These are phyloP conservation scores for Arabidopsis arenosa DNA, from an alignment of 345 rosid species.

Conservation along the genomic window DNA sequence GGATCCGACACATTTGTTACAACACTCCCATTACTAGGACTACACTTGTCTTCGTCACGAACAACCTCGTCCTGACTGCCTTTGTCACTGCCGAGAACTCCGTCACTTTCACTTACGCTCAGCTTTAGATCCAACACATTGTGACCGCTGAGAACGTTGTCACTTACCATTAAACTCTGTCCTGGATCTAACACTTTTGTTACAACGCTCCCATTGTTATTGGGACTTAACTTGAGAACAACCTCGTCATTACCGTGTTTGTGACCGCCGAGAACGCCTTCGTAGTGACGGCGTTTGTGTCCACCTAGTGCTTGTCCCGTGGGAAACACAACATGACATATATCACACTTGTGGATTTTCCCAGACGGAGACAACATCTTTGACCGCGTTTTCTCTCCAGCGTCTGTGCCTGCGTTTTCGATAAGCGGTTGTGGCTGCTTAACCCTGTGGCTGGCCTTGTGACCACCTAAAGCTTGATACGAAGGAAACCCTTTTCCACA, in stretches of 20 bases:
- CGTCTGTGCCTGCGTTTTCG: conserved; percentile 8
- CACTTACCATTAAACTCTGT: conserved; percentile 13
- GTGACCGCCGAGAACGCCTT: conserved; percentile 49
- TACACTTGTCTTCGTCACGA: conserved; percentile 43
- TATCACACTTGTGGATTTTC: conserved; percentile 75
- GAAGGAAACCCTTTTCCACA: conserved; percentile 76
- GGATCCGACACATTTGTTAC: conserved; percentile 4
- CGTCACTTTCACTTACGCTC: conserved; percentile 42
- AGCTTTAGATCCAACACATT: not conserved
- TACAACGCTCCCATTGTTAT: not conserved
- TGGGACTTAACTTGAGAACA: conserved; percentile 34
- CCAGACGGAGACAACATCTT: conserved; percentile 36
- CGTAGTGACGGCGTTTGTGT: conserved; percentile 91
- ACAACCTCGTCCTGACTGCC: conserved; percentile 10
- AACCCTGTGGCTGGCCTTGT: conserved; percentile 87
- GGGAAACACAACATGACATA: conserved; percentile 68
- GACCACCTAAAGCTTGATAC: conserved; percentile 95
- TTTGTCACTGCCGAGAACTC: conserved; percentile 34
- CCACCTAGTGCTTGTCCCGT: conserved; percentile 96
- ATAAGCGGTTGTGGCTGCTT: conserved; percentile 45
- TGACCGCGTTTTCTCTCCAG: conserved; percentile 29
- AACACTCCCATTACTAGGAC: conserved; percentile 12
- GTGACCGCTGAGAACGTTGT: conserved; percentile 38
- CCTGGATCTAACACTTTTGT: not conserved
- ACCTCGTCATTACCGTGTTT: conserved; percentile 1